phyloP scores from a whole-genome alignment of 2,329 filamentous ascomycete genomes.

The Phialemoniopsis sp. region DNA sequence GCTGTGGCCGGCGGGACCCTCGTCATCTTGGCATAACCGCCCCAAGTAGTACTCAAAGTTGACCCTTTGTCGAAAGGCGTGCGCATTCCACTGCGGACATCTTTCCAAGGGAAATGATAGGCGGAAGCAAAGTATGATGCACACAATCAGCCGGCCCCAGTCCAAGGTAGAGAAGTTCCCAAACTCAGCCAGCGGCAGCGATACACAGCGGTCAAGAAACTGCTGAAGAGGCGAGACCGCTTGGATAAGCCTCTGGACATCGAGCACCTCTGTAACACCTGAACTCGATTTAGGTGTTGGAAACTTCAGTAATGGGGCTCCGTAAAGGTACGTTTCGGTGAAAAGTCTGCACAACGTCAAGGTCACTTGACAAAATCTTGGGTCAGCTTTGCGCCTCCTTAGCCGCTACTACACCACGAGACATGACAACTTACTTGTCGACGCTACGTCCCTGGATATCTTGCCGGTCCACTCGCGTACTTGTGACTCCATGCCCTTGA shows the following conservation, averaged over 20 bases:
- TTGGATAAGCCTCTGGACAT: no score
- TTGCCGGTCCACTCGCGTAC: conserved; percentile 31
- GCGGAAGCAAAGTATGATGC: conserved; percentile 37
- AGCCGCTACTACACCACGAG: conserved; percentile 7
- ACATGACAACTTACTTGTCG: conserved; percentile 14
- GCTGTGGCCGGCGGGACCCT: not conserved
- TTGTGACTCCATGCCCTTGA: conserved; percentile 44
- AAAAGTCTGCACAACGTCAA: conserved; percentile 15
- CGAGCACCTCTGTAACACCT: no score
- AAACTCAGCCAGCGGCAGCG: conserved; percentile 15
- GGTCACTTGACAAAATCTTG: not conserved
- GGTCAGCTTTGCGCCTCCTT: not conserved
- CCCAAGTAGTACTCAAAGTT: conserved; percentile 16
- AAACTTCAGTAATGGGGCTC: conserved; percentile 28
- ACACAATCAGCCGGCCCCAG: conserved; percentile 35
- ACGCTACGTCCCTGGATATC: conserved; percentile 27
- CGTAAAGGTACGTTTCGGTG: conserved; percentile 32
- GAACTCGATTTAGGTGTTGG: conserved; percentile 3
- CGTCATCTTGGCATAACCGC: conserved; percentile 2
- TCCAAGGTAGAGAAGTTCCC: conserved; percentile 33
- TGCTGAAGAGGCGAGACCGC: no score
- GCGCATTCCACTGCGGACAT: conserved; percentile 22
- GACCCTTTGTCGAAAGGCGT: no score
- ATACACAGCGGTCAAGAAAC: no score
- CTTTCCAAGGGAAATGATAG: conserved; percentile 38